Evolutionary conservation across 2,329 filamentous ascomycete species (phyloP), one percentile per base, ranked within the genome.

Genomic region (Meredithiella fracta): DNA sequence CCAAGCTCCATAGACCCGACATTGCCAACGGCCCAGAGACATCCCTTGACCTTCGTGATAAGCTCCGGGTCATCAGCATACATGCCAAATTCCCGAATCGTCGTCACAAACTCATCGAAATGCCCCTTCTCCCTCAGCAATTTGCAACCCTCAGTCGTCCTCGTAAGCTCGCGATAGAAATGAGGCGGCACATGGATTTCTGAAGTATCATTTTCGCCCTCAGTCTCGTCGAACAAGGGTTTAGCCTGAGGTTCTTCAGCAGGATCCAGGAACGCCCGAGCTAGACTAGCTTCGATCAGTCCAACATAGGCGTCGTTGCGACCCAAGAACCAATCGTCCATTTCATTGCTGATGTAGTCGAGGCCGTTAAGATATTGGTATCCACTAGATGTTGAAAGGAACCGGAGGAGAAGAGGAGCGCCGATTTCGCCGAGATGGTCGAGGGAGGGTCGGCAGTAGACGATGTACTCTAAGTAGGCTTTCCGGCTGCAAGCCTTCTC

Each of bases 241-340:
- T 72, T 77, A 65, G 73, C 73, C 64, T 77, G 68, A 64, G 75
- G 72, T 40, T 79, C 76, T 25, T 81, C 78, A 3, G 76, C 69
- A 55, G 78, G 79, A 42, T 83, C 77, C n/a, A 81, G 74, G 61
- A 95, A 90, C 0, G 90, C 85, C 59, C 88, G 83, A 31, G 90
- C 88, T 53, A 98, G 75, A 55, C 90, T 94, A n/a, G 94, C 92
- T 68, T 98, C 92, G 42, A 98, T 91, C 42, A 97, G 78, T 38
- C 82, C 79, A 53, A 98, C 92, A 62, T 98, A 98, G n/a, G 82
- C 84, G 66, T 98, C 91, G 65, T 98, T 98, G 47, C 92, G 82
- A 14, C 92, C 92, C 29, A 98, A 75, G 65, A 97, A 98, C 92
- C 92, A 98, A 69, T 98, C 94, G 62, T 98, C 92, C 92, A 98